Conservation (phyloP, 306 rosid species). For the Lathyrus aphaca region DNA sequence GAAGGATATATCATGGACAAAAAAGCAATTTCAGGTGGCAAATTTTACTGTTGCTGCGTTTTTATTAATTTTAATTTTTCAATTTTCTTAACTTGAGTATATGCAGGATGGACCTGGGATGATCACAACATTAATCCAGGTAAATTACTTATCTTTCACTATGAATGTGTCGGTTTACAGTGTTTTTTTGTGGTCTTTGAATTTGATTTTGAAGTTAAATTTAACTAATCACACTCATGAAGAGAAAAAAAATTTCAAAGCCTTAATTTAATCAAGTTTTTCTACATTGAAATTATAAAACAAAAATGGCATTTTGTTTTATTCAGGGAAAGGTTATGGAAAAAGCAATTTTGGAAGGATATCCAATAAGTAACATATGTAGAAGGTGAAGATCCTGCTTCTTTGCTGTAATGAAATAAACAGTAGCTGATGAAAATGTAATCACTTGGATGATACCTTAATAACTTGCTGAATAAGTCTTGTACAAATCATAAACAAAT, state of each 20-base stretch:
- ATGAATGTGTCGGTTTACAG: not conserved
- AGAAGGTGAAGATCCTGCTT: constrained; percentile 40
- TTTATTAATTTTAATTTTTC: not conserved
- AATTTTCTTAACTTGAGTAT: constrained; percentile 33
- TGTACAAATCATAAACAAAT: not conserved
- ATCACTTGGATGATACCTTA: constrained; percentile 23
- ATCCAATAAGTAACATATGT: constrained; percentile 40
- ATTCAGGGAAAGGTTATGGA: constrained; percentile 72
- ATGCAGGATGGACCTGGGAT: constrained; percentile 75
- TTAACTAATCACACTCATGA: constrained; percentile 4
- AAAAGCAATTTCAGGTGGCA: constrained; percentile 69
- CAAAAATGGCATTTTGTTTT: constrained; percentile 28
- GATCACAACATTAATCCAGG: constrained; percentile 71
- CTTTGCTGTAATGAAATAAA: constrained; percentile 11
- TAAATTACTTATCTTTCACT: constrained; percentile 31
- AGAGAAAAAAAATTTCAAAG: constrained; percentile 15
- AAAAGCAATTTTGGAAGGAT: constrained; percentile 65
- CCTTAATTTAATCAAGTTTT: constrained; percentile 19
- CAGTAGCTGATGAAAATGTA: constrained; percentile 7
- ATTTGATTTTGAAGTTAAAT: constrained; percentile 15
- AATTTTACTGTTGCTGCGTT: constrained; percentile 30
- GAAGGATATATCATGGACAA: constrained; percentile 70
- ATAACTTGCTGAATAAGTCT: constrained; percentile 2
- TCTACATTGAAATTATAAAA: constrained; percentile 7
- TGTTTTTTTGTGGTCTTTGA: constrained; percentile 11